phyloP scores from a whole-genome alignment of 2,329 filamentous ascomycete species.

The Metarhizium rileyi region DNA sequence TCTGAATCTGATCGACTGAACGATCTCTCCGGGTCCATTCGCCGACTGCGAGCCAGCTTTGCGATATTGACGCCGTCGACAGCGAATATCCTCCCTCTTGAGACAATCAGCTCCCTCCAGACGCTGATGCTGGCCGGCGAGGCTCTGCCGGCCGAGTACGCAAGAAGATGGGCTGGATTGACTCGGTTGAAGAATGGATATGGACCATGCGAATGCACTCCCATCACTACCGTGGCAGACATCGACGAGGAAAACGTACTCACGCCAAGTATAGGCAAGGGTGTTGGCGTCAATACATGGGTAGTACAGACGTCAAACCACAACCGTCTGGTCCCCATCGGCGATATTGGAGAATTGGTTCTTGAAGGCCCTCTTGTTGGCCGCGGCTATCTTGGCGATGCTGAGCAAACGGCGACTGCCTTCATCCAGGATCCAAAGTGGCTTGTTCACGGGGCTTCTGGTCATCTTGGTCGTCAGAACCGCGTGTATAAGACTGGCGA shows the following conservation, averaged over 20 bases:
- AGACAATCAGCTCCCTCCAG: conserved; percentile 1
- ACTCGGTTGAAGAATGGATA: conserved; percentile 9
- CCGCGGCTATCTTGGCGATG: conserved; percentile 37
- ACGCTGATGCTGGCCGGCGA: conserved; percentile 11
- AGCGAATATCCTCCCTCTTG: conserved; percentile 10
- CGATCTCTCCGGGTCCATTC: not conserved
- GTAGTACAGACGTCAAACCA: conserved; percentile 17
- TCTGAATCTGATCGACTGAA: conserved; percentile 5
- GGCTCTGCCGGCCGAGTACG: not conserved
- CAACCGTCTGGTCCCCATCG: conserved; percentile 16
- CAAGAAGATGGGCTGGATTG: conserved; percentile 1
- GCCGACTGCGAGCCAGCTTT: not conserved
- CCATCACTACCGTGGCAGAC: conserved; percentile 5
- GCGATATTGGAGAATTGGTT: conserved; percentile 19
- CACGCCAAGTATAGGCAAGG: not conserved
- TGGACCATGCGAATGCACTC: conserved; percentile 13
- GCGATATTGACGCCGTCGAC: conserved; percentile 7
- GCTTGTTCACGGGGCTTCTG: conserved; percentile 13
- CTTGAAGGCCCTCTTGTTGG: conserved; percentile 34
- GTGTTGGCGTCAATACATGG: conserved; percentile 13
- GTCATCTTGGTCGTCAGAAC: conserved; percentile 18
- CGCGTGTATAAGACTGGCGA: conserved; percentile 27
- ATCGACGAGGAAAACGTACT: not conserved
- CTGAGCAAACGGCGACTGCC: conserved; percentile 31
- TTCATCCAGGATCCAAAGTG: conserved; percentile 36